Percentiles rank a stretch among this genome's conserved stretches.
Evolutionary conservation across 257 asterid genomes (phyloP).

Genomic region (Coffea canephora): DNA sequence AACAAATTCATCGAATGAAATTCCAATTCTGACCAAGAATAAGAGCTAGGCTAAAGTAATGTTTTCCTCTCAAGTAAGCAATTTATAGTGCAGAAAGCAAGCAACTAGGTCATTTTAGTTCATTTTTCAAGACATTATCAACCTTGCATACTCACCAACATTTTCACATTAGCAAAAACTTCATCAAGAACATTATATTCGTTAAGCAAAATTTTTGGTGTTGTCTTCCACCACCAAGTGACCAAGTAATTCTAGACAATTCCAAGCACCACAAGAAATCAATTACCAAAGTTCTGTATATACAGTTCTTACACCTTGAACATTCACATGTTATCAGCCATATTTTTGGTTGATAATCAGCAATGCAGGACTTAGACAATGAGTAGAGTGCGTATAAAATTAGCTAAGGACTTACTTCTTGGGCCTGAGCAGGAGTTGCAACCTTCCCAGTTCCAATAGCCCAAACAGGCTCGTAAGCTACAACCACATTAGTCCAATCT

Average conservation of each 20-base stretch:
- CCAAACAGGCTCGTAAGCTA: constrained; percentile 99
- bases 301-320: neutral
- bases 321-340: neutral
- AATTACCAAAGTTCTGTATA: neutral
- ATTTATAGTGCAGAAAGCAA: neutral
- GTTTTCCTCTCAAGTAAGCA: neutral
- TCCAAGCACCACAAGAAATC: neutral
- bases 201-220: neutral
- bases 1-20: neutral
- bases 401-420: constrained; percentile 60
- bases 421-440: constrained; percentile 95
- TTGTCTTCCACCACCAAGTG: neutral
- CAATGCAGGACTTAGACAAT: neutral
- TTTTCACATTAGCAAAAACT: neutral
- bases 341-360: neutral
- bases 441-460: constrained; percentile 99
- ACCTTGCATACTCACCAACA: neutral
- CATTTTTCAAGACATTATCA: neutral
- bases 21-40: neutral
- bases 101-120: neutral
- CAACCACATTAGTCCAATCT: constrained; percentile 80
- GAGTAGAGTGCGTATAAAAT: neutral
- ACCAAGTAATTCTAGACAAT: neutral
- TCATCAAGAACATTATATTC: neutral
- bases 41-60: neutral